Evolutionary conservation across 805 yeast species (phyloP).

Genomic region (Hanseniaspora vineae): DNA sequence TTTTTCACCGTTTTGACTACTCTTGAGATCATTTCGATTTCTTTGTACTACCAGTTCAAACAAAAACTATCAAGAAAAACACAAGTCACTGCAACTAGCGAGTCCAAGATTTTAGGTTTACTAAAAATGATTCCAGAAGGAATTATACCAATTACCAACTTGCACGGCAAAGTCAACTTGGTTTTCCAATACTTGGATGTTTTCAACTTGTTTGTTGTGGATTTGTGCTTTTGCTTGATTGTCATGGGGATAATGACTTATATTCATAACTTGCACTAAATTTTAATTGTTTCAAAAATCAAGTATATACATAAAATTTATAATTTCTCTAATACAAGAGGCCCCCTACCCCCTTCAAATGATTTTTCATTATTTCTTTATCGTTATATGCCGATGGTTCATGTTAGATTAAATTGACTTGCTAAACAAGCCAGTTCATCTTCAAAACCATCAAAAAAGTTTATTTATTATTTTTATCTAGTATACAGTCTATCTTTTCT

Average conservation of each 20-base stretch:
- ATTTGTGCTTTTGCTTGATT: constrained; percentile 21
- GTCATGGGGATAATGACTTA: constrained; percentile 18
- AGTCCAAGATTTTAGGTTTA: constrained; percentile 18
- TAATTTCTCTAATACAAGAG: too few species aligned
- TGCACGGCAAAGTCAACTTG: constrained; percentile 16
- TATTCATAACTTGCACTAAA: constrained; percentile 4
- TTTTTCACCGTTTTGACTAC: constrained; percentile 23
- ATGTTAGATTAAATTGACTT: too few species aligned
- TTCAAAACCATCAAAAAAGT: not conserved
- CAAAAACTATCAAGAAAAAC: constrained; percentile 15
- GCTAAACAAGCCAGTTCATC: too few species aligned
- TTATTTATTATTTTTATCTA: not conserved
- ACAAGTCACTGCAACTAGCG: constrained; percentile 16
- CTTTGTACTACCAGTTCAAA: constrained; percentile 20
- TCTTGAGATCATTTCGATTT: constrained; percentile 22
- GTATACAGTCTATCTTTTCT: not conserved
- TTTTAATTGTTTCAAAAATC: not conserved
- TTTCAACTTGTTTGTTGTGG: constrained; percentile 21
- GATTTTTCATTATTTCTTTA: too few species aligned
- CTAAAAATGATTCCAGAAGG: constrained; percentile 24
- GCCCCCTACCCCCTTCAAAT: too few species aligned
- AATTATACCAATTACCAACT: constrained; percentile 17
- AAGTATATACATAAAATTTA: not conserved
- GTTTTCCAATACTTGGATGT: constrained; percentile 22
- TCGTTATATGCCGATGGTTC: too few species aligned